Conservation (phyloP, 2,329 filamentous ascomycete genomes). For the Diaporthe nobilis region DNA sequence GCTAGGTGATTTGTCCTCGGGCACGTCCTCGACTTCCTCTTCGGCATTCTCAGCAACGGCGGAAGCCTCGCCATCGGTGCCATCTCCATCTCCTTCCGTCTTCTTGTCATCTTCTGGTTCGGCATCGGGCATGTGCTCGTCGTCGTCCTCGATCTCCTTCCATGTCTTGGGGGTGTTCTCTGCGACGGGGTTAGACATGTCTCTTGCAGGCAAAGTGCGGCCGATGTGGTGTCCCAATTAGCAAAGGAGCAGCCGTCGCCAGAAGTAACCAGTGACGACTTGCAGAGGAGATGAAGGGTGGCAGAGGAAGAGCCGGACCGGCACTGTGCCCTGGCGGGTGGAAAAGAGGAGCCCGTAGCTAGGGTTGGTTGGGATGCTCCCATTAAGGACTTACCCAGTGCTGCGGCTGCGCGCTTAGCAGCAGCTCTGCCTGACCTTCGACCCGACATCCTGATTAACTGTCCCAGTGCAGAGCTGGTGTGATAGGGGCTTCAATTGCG, state of each 20-base stretch:
- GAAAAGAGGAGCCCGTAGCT: background rate
- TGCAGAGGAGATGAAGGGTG: background rate
- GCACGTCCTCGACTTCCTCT: slow-evolving; percentile 51
- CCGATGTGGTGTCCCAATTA: background rate
- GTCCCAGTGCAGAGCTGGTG: background rate
- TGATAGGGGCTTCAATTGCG: background rate
- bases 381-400: slow-evolving; percentile 54
- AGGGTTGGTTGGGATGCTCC: slow-evolving; percentile 14
- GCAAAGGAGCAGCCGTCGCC: background rate
- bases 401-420: slow-evolving; percentile 59
- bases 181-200: slow-evolving; percentile 45
- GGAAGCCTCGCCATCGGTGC: slow-evolving; percentile 56
- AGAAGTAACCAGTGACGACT: background rate
- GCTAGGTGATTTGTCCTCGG: slow-evolving; percentile 63
- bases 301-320: background rate
- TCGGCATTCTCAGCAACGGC: slow-evolving; percentile 54
- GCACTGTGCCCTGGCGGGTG: background rate
- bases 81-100: slow-evolving; percentile 52
- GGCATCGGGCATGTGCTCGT: slow-evolving; percentile 60
- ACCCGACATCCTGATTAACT: slow-evolving; percentile 46
- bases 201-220: background rate
- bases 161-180: slow-evolving; percentile 63
- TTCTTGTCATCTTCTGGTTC: slow-evolving; percentile 56
- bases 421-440: slow-evolving; percentile 60
- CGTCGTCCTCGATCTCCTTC: slow-evolving; percentile 60